phyloP scores from a whole-genome alignment of 2,329 filamentous ascomycete genomes.

The Pyrenochaeta sp. region DNA sequence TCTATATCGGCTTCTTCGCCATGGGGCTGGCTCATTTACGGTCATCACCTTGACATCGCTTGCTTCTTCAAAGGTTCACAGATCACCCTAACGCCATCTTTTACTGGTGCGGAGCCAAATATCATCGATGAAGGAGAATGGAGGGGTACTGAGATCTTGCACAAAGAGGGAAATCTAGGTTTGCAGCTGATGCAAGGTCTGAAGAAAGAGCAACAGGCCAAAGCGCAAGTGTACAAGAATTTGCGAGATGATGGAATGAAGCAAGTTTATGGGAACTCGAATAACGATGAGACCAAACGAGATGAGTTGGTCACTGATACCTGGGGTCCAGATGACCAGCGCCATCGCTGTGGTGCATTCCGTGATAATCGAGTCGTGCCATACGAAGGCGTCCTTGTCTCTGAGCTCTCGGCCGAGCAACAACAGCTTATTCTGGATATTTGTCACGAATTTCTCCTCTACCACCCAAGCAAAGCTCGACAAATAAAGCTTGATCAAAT shows the following conservation, averaged over 20 bases:
- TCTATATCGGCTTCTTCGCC: conserved; percentile 59
- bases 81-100: conserved; percentile 75
- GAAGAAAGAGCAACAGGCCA: conserved; percentile 51
- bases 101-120: conserved; percentile 83
- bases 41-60: conserved; percentile 78
- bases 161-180: conserved; percentile 69
- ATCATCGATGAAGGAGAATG: conserved; percentile 71
- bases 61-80: conserved; percentile 71
- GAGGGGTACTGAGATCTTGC: conserved; percentile 70
- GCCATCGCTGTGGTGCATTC: conserved; percentile 79
- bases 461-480: conserved; percentile 67
- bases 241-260: conserved; percentile 73
- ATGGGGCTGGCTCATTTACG: conserved; percentile 79
- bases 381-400: conserved; percentile 69
- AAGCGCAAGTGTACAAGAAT: conserved; percentile 64
- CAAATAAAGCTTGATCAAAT: conserved; percentile 63
- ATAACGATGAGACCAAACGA: conserved; percentile 31
- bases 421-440: conserved; percentile 65
- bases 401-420: conserved; percentile 58
- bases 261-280: conserved; percentile 41
- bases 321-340: conserved; percentile 83
- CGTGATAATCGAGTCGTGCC: conserved; percentile 80
- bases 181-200: conserved; percentile 75
- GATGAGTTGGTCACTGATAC: conserved; percentile 60
- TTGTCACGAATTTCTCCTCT: conserved; percentile 70